These are phyloP conservation scores for Microbotryum silenes-acaulis DNA, from an alignment of 1,284 basidiomycete genomes.

Conservation along the genomic window DNA sequence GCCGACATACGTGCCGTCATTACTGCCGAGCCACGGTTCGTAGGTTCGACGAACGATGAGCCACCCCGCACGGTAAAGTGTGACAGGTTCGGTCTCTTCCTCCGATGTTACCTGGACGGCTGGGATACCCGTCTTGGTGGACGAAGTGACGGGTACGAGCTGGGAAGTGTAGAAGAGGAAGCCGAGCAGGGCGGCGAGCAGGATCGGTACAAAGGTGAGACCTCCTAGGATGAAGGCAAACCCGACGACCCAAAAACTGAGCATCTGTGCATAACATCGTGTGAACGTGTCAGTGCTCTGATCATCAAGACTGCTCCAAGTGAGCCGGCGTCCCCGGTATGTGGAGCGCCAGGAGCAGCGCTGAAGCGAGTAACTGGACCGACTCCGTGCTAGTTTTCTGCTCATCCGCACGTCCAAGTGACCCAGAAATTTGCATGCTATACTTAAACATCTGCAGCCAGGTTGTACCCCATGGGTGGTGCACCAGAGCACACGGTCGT, in stretches of 20 bases:
- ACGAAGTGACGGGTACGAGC: conserved; percentile 10
- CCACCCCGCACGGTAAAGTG: conserved; percentile 69
- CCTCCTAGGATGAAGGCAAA: conserved; percentile 81
- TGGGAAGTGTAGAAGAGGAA: conserved; percentile 45
- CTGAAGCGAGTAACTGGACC: no score
- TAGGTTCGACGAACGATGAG: conserved; percentile 75
- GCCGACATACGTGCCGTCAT: conserved; percentile 36
- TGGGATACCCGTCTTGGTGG: conserved; percentile 12
- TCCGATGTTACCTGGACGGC: background rate
- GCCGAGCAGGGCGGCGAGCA: conserved; percentile 52
- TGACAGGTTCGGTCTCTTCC: conserved; percentile 17
- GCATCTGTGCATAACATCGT: conserved; percentile 11
- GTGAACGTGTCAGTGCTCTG: background rate
- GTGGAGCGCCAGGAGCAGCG: no score
- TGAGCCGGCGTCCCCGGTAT: no score
- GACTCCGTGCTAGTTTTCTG: no score
- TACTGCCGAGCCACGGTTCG: conserved; percentile 53
- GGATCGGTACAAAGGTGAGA: conserved; percentile 70
- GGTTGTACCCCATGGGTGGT: no score
- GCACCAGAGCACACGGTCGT: no score
- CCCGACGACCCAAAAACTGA: conserved; percentile 36
- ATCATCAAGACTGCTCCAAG: background rate
- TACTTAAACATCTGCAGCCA: no score
- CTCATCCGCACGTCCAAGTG: no score
- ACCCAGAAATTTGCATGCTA: no score